Evolutionary conservation across 345 rosid species (phyloP), one percentile per base, ranked within the genome.

Genomic region (Durio zibethinus): DNA sequence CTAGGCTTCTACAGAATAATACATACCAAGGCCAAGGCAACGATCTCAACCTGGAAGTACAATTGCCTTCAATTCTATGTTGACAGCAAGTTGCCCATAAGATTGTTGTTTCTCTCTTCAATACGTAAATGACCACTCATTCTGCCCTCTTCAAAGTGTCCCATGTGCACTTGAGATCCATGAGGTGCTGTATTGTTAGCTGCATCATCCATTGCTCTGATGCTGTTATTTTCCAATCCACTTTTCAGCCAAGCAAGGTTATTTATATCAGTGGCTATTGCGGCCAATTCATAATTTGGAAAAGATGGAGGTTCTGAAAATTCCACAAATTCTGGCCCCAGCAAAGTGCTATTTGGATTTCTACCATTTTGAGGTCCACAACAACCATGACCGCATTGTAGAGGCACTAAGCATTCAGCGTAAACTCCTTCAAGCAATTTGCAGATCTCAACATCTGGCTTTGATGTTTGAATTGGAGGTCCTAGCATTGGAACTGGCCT

Each of bases 161-260:
- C 76, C 65, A 47, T 43, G 50, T 68, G 84, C 68, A 65, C 75
- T 50, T 74, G 80, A 52, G 86, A 78, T 48, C 68, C 84, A 70
- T 83, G 82, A 63, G 85, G 77, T 53, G 75, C 73, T 65, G 83
- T 75, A 60, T 86, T 77, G 66, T 67, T 81, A 74, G 82, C 80
- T 23, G 85, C 78, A 74, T 85, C 87, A 68, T 85, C 90, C 88
- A 83, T 85, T 25, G 57, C 80, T 78, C 76, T 73, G 25, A 83
- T 82, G 76, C 81, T 87, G 45, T 84, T 86, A 80, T 85, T 89
- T 75, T 90, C 91, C 84, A 92, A 80, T 48, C 97, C 97, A 73
- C 97, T 92, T 78, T 87, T 90, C 62, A 94, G 80, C 98, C 96
- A 94, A 66, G 96, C 98, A 21, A 87, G 83, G 76, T 89, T 92